Evolutionary conservation across 495 filamentous ascomycete species (phyloP), one percentile per base, ranked within the genome.

Genomic region (Pyrenopolyporus hunteri): DNA sequence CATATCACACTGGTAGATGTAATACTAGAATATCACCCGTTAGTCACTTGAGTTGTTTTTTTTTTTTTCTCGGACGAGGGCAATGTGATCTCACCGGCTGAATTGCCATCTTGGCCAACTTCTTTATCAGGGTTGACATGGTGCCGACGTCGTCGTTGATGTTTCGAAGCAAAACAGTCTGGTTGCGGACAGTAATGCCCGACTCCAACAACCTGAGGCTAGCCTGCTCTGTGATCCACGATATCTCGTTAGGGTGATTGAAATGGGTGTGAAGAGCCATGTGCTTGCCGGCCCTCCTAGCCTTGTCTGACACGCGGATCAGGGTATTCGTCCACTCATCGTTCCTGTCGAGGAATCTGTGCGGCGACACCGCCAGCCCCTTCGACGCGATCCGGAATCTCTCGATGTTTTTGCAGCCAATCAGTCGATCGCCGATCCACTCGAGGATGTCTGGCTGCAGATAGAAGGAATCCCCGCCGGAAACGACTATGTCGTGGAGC

Each of bases 261-360:
- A 87, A 84, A 66, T 87, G 84, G 0, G 84, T 87, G 58, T 87
- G 84, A 46, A 83, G 59, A 11, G 82, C 82, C 45, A 87, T 76
- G n/a, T 78, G 73, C 63, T 86, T 87, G 7, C 82, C 83, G 9
- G 77, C 66, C 40, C 51, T 59, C 22, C 76, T 73, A 14, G 78
- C 83, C 51, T 73, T 67, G 44, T 80, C 72, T 3, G 77, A 74
- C 14, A 85, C 42, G 13, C 60, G 65, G n/a, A 85, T 71, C 26
- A 87, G 50, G 16, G 80, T 68, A 0, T 76, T 64, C 17, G 77
- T 72, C 84, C 84, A 87, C n/a, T 42, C 58, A 60, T 86, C 84
- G 0, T 68, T 62, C 9, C 42, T 45, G 49, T 85, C 83, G 1
- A 85, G 70, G 20, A 82, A 73, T 10, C 83, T 72, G 7, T 64